phyloP scores from a whole-genome alignment of 805 yeast genomes.

The Trichomonascus vanleenenianus region DNA sequence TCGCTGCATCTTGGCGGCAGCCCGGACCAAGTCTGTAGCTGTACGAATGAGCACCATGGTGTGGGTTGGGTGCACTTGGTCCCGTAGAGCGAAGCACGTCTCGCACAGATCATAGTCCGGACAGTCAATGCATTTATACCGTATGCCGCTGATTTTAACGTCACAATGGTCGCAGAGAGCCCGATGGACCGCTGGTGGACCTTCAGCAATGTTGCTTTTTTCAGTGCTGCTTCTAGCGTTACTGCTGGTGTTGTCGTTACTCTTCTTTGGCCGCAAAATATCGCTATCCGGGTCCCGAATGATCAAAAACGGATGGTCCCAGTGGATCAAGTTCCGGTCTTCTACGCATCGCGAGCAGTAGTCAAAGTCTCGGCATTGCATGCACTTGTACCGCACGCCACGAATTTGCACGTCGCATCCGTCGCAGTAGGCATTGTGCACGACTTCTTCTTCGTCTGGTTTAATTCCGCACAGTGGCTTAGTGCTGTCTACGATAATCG shows the following conservation, averaged over 20 bases:
- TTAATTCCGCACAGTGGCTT: too few species aligned
- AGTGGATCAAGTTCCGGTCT: conserved; percentile 14
- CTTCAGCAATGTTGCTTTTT: background rate
- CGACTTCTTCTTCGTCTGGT: background rate
- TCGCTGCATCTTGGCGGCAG: too few species aligned
- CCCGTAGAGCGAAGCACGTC: conserved; percentile 23
- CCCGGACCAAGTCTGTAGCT: conserved; percentile 3
- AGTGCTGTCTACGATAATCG: too few species aligned
- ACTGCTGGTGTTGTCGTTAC: background rate
- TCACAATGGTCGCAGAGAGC: conserved; percentile 25
- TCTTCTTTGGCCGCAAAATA: too few species aligned
- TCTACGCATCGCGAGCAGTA: conserved; percentile 34
- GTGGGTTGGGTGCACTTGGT: conserved; percentile 16
- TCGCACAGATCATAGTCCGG: conserved; percentile 43
- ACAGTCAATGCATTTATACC: conserved; percentile 43
- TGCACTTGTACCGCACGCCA: conserved; percentile 43
- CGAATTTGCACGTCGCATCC: conserved; percentile 19
- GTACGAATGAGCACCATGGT: conserved; percentile 12
- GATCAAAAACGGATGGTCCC: conserved; percentile 17
- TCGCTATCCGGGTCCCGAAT: conserved; percentile 1
- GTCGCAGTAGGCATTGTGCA: conserved; percentile 20
- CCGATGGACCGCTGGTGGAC: conserved; percentile 1
- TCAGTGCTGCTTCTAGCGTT: background rate
- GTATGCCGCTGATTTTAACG: conserved; percentile 30
- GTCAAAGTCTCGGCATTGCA: conserved; percentile 42